Percentiles rank a stretch among this genome's conserved stretches.
phyloP scores from a whole-genome alignment of 1,284 basidiomycete species.

The Omphalotus olearius region DNA sequence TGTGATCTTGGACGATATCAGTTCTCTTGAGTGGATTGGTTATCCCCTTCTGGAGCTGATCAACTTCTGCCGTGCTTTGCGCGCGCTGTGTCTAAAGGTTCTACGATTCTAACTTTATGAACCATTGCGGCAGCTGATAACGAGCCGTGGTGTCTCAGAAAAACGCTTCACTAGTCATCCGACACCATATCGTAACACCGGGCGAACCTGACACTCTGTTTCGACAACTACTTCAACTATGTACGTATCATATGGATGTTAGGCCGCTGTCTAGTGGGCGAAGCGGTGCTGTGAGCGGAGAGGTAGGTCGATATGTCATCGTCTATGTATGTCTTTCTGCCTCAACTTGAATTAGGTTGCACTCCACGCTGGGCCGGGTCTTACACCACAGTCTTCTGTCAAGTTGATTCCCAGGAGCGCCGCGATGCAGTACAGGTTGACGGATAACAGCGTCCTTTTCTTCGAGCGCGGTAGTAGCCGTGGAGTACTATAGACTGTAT shows the following conservation, averaged over 20 bases:
- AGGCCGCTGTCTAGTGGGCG: constrained; percentile 63
- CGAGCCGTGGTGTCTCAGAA: constrained; percentile 28
- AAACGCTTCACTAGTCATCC: constrained; percentile 49
- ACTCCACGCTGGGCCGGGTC: constrained; percentile 51
- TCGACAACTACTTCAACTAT: constrained; percentile 50
- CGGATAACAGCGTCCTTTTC: constrained; percentile 57
- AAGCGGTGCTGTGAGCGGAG: constrained; percentile 71
- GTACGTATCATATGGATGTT: constrained; percentile 65
- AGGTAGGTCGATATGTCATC: constrained; percentile 39
- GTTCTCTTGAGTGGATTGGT: constrained; percentile 66
- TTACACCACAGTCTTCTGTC: constrained; percentile 26
- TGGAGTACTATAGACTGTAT: constrained; percentile 45
- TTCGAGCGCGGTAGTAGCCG: constrained; percentile 68
- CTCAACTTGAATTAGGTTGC: constrained; percentile 41
- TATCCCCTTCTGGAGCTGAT: constrained; percentile 42
- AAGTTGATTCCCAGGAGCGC: constrained; percentile 43
- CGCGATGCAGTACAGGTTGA: constrained; percentile 66
- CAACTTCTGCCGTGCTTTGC: constrained; percentile 55
- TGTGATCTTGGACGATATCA: constrained; percentile 64
- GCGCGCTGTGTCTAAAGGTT: constrained; percentile 52
- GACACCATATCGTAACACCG: constrained; percentile 55
- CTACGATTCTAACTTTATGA: neutral
- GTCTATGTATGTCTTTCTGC: neutral
- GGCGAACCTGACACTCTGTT: constrained; percentile 57
- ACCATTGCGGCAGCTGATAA: neutral